phyloP scores from a whole-genome alignment of 2,329 filamentous ascomycete species.

The Fusarium nelsonii region DNA sequence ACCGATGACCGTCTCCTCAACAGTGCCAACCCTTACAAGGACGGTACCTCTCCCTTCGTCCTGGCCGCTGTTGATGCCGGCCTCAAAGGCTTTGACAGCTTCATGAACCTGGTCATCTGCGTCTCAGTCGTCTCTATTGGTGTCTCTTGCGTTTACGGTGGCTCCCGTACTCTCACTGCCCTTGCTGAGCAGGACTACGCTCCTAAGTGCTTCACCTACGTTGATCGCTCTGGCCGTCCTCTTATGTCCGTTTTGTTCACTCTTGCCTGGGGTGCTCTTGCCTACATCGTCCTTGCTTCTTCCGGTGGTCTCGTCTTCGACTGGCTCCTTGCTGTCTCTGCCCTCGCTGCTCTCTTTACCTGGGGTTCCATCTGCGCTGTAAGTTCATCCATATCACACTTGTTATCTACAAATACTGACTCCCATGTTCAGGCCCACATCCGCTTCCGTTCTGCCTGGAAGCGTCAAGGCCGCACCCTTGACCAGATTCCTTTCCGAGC shows the following conservation, averaged over 20 bases:
- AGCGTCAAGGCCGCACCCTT: constrained; percentile 66
- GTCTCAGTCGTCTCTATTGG: constrained; percentile 67
- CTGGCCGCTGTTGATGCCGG: constrained; percentile 62
- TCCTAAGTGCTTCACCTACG: constrained; percentile 65
- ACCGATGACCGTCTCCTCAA: constrained; percentile 59
- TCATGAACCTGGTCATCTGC: constrained; percentile 68
- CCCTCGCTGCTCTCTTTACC: constrained; percentile 72
- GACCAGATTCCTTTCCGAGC: constrained; percentile 76
- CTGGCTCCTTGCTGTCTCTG: constrained; percentile 74
- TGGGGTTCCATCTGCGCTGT: constrained; percentile 73
- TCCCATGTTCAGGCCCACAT: constrained; percentile 59
- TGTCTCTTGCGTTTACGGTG: constrained; percentile 67
- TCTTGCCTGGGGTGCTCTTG: constrained; percentile 62
- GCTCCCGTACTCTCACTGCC: constrained; percentile 67
- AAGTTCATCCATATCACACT: rapidly evolving
- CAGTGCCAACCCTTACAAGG: constrained; percentile 44
- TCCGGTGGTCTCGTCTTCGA: constrained; percentile 67
- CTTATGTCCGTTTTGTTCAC: constrained; percentile 60
- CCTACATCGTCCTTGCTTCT: constrained; percentile 60
- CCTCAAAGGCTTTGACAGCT: constrained; percentile 61
- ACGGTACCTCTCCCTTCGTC: constrained; percentile 63
- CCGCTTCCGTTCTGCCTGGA: constrained; percentile 74
- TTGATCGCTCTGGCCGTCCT: constrained; percentile 66
- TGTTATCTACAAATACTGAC: background rate
- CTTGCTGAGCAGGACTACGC: constrained; percentile 68